Percentiles rank a stretch among this genome's conserved stretches.
Evolutionary conservation across 305 asterid species (phyloP).

Genomic region (Fraxinus baroniana): DNA sequence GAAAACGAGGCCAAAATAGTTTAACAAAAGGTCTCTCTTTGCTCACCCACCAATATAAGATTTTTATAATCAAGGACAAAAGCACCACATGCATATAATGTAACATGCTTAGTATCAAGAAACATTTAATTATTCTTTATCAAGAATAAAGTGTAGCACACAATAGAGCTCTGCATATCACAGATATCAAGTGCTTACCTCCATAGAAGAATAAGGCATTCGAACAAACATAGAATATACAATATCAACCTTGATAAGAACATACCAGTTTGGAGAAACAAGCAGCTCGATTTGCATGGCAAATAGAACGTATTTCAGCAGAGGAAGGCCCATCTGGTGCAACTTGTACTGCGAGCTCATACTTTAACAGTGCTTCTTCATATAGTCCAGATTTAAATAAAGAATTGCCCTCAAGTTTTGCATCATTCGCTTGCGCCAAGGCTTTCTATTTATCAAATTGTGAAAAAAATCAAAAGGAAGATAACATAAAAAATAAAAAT

Average conservation of each 20-base stretch:
- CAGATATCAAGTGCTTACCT: slow-evolving; percentile 1
- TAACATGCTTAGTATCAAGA: neutral
- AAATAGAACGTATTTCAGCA: slow-evolving; percentile 64
- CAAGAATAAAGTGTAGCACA: neutral
- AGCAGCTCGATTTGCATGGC: slow-evolving; percentile 82
- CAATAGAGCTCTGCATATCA: neutral
- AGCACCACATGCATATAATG: neutral
- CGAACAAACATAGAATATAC: neutral
- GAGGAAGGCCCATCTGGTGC: slow-evolving; percentile 59
- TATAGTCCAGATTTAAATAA: slow-evolving; percentile 62
- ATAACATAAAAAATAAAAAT: neutral
- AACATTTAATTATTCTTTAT: slow-evolving; percentile 3
- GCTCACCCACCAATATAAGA: neutral
- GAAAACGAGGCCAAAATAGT: neutral
- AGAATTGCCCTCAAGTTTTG: slow-evolving; percentile 73
- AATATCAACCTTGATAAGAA: slow-evolving; percentile 4
- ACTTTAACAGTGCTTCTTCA: slow-evolving; percentile 76
- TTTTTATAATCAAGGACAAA: neutral
- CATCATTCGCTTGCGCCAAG: slow-evolving; percentile 58
- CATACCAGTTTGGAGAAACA: slow-evolving; percentile 85
- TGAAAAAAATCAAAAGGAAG: slow-evolving; percentile 14
- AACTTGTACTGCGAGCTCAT: slow-evolving; percentile 72
- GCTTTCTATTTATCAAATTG: slow-evolving; percentile 54
- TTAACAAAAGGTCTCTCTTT: neutral
- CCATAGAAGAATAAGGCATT: neutral